Evolutionary conservation across 495 filamentous ascomycete genomes (phyloP), one percentile per base, ranked within the genome.

Genomic region (Glutinoglossum americanum): DNA sequence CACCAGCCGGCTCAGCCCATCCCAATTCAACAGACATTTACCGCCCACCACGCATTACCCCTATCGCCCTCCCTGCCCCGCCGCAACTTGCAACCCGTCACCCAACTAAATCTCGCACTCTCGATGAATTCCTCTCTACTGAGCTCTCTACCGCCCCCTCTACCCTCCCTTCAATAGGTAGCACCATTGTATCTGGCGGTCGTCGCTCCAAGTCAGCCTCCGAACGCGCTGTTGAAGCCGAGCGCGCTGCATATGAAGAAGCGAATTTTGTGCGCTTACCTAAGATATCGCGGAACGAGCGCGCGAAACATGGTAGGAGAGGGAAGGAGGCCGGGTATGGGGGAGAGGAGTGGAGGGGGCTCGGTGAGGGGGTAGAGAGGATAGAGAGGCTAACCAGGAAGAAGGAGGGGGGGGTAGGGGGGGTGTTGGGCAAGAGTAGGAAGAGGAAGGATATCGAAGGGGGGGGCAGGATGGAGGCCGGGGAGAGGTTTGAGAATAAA

Each of bases 111-210:
- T 90, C 85, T 5, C 78, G 78, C 45, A 83, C 84, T 13, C 76
- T 95, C 28, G 89, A 95, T 66, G 86, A 92, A 64, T 95, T 89
- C 64, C 77, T 95, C 56, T 76, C 72, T 23, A 79, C 82, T 13
- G 89, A 94, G 66, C 73, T 94, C 61, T 88, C 85, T 0, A 70
- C 74, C 10, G 83, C 84, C 13, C 89, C 89, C 0, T 69, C 85
- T 54, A 83, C 86, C 5, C 74, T 87, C 66, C 86, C 88, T 28
- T 85, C 80, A 61, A 88, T 94, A 63, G 89, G 89, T 59, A 86
- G 81, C 54, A 90, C 82, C 8, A 89, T 94, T 58, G 69, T 82
- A 32, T 68, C 73, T 11, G 77, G 80, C 56, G 89, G 89, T 23
- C 76, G 88, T 57, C 79, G 80, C 58, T 76, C 76, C 58, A 87